Evolutionary conservation across 352 stramenopile genomes (phyloP).

Genomic region (Phytophthora multivora): DNA sequence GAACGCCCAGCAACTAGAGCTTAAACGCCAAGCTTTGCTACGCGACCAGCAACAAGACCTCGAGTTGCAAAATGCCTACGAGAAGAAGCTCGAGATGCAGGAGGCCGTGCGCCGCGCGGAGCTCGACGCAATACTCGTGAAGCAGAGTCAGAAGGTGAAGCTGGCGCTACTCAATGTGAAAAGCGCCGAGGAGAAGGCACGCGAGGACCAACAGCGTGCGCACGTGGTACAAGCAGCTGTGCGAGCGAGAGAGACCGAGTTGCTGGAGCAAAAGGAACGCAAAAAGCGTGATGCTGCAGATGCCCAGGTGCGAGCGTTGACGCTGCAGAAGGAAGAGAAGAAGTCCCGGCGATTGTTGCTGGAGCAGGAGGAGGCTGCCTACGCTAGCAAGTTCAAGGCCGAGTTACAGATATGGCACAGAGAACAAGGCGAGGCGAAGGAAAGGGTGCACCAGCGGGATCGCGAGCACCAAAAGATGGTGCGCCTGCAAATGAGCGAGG

Average conservation of each 20-base stretch:
- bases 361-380: constrained; percentile 44
- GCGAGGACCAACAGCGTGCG: constrained; percentile 58
- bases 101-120: constrained; percentile 51
- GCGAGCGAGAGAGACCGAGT: constrained; percentile 39
- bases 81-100: constrained; percentile 52
- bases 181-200: constrained; percentile 60
- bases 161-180: constrained; percentile 65
- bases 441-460: constrained; percentile 41
- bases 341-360: constrained; percentile 26
- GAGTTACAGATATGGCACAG: constrained; percentile 55
- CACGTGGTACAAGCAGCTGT: constrained; percentile 47
- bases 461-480: constrained; percentile 50
- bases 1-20: constrained; percentile 54
- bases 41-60: constrained; percentile 52
- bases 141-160: constrained; percentile 62
- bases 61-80: constrained; percentile 50
- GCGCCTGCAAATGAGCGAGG: constrained; percentile 51
- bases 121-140: constrained; percentile 50
- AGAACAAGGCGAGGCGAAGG: constrained; percentile 34
- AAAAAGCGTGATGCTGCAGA: constrained; percentile 39
- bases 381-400: constrained; percentile 50
- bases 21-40: constrained; percentile 45
- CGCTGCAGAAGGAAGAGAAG: constrained; percentile 53
- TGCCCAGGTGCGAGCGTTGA: constrained; percentile 43
- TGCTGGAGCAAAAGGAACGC: constrained; percentile 37